Evolutionary conservation across 1,139 yeast species (phyloP), one percentile per base, ranked within the genome.

Genomic region (Pichia sp.): DNA sequence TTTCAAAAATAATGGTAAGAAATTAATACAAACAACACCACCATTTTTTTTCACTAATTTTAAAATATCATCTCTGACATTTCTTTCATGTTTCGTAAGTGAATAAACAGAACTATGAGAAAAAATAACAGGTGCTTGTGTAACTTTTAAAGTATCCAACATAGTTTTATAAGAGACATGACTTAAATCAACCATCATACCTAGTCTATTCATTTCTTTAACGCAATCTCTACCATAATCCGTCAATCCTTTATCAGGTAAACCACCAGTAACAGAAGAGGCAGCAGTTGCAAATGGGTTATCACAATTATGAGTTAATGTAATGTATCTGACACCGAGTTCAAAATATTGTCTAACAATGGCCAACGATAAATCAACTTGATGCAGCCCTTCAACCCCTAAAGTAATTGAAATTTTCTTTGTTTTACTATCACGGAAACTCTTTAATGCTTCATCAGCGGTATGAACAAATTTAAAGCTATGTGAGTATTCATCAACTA

Each of bases 281-380:
- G 76, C 76, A 11, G 78, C 74, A 13, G 76, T 72, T 4, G 78
- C 77, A 55, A 70, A 74, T 1, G 77, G 76, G 45, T 74, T 74
- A 50, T 73, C 77, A 55, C 78, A 72, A 49, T 72, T 73, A 46
- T 73, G 78, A 2, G 77, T 72, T 38, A 74, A 51, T 0, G 78
- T 74, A 34, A 70, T 69, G 50, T 74, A 74, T 35, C 77, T 56
- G 13, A 73, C 75, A 6, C 78, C 78, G 20, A 74, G 52, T 9
- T 68, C 73, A 43, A 52, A 64, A 49, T 69, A 74, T 48, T 64
- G 68, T 49, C 78, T 61, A 26, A 74, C 59, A n/a, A 71, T 72
- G 6, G 67, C 75, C 16, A 73, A 51, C 0, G 77, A 70, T 8
- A 67, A 50, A 50, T 72, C 79, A 21, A 68, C 65, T 50, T 72